Conservation (phyloP, 768 basidiomycete species). For the Xerocomellus intermedius region DNA sequence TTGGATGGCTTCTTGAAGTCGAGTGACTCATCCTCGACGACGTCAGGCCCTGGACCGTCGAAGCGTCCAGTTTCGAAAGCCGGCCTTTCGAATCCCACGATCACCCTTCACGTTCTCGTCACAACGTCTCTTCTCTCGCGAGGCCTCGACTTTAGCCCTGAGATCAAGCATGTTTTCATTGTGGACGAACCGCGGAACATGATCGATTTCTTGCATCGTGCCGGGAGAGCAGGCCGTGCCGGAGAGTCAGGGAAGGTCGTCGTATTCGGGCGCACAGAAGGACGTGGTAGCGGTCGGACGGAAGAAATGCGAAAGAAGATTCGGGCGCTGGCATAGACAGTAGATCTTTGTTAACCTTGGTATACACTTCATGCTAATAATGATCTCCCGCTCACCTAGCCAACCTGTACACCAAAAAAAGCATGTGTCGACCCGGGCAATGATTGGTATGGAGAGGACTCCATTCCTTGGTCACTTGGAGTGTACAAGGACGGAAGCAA, state of each 20-base stretch:
- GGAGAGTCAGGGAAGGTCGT: constrained; percentile 70
- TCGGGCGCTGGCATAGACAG: constrained; percentile 32
- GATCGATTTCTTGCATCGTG: constrained; percentile 90
- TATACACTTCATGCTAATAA: not conserved
- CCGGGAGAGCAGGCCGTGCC: constrained; percentile 79
- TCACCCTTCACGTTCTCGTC: constrained; percentile 66
- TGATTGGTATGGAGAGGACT: too few species aligned
- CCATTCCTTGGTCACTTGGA: not conserved
- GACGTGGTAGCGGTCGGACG: constrained; percentile 55
- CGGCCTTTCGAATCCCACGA: constrained; percentile 24
- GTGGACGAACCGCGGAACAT: constrained; percentile 86
- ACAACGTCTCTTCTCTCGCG: constrained; percentile 91
- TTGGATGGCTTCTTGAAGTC: constrained; percentile 68
- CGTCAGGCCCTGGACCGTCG: not conserved
- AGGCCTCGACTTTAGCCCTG: constrained; percentile 83
- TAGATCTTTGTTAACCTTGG: not conserved
- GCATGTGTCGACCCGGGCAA: not conserved
- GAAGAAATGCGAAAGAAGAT: constrained; percentile 53
- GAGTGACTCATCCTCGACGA: not conserved
- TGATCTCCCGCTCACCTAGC: not conserved
- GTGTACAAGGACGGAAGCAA: not conserved
- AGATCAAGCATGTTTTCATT: constrained; percentile 80
- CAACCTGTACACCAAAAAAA: constrained; percentile 11
- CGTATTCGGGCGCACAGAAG: constrained; percentile 69
- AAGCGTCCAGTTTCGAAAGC: constrained; percentile 7